Evolutionary conservation across 2,329 filamentous ascomycete genomes (phyloP), one percentile per base, ranked within the genome.

Genomic region (Byssothecium circinans): DNA sequence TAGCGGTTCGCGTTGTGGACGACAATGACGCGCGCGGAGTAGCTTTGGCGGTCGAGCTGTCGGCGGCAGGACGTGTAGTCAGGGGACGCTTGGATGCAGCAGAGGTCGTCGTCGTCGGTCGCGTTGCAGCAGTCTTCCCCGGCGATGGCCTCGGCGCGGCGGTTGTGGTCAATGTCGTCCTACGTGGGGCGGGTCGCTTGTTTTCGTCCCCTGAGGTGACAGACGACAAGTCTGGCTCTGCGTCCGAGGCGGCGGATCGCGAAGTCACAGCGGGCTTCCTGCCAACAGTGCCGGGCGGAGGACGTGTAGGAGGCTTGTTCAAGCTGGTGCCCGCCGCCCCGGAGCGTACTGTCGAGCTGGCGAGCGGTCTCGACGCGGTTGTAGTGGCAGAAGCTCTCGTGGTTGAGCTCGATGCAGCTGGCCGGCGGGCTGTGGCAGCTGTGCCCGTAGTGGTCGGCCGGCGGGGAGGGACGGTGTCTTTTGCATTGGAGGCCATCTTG

Each of bases 251-350:
- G 2, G 61, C 54, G 30, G 63, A 54, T 2, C 57, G 50, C 6
- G 29, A 8, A 12, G 10, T 14, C 4, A 12, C 29, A 12, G 29
- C 54, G 1, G 62, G 51, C 39, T 64, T 56, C 20, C 65, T 49
- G 18, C 56, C 60, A 2, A 56, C 43, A 10, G 67, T 57, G 12
- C 60, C 58, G 1, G 64, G 45, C 7, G 56, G 52, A 7, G 67
- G 64, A 54, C 68, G 68, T 54, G 67, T 69, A 34, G 68, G 63
- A 14, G 68, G 64, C 56, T 69, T 71, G 58, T 59, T 71, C 53
- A 70, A 49, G 47, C 62, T 66, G 7, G 61, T 62, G 8, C 60
- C 68, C 2, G 52, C 43, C 2, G 61, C 54, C 23, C 59, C 55
- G 5, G 60, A 54, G 37, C 68, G 63, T n/a, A 57, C 49, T 7